Evolutionary conservation across 2,329 filamentous ascomycete genomes (phyloP).

Genomic region (Colletotrichum sp.): DNA sequence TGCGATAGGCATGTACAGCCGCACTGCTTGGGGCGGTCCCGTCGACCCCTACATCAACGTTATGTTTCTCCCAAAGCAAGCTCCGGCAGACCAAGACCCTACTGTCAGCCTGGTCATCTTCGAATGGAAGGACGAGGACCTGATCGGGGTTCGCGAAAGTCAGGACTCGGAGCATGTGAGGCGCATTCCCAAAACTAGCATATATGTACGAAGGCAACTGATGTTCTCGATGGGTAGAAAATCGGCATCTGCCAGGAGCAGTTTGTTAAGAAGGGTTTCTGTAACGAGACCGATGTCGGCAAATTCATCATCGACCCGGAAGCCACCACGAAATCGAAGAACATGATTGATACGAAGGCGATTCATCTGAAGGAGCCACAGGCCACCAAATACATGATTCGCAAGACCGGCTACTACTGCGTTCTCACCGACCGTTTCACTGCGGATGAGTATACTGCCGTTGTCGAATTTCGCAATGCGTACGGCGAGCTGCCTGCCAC

Average conservation of each 20-base stretch:
- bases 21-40: conserved; percentile 84
- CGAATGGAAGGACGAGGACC: conserved; percentile 85
- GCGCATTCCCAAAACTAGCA: neutral
- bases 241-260: conserved; percentile 75
- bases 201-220: conserved; percentile 27
- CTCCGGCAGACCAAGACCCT: conserved; percentile 69
- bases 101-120: conserved; percentile 88
- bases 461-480: conserved; percentile 92
- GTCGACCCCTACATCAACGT: conserved; percentile 89
- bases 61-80: conserved; percentile 71
- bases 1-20: conserved; percentile 84
- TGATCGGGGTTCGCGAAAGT: conserved; percentile 73
- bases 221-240: conserved; percentile 34
- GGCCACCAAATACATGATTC: conserved; percentile 81
- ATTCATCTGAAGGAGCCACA: conserved; percentile 78
- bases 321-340: conserved; percentile 73
- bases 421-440: conserved; percentile 79
- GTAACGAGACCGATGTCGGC: conserved; percentile 79
- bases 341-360: conserved; percentile 78
- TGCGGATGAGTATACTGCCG: conserved; percentile 73
- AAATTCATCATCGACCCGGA: conserved; percentile 84
- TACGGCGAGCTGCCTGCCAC: conserved; percentile 95
- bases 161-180: conserved; percentile 60
- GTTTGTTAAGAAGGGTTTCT: conserved; percentile 71
- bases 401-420: conserved; percentile 95